Evolutionary conservation across 2,329 filamentous ascomycete genomes (phyloP).

Genomic region (Paecilomyces variotii): DNA sequence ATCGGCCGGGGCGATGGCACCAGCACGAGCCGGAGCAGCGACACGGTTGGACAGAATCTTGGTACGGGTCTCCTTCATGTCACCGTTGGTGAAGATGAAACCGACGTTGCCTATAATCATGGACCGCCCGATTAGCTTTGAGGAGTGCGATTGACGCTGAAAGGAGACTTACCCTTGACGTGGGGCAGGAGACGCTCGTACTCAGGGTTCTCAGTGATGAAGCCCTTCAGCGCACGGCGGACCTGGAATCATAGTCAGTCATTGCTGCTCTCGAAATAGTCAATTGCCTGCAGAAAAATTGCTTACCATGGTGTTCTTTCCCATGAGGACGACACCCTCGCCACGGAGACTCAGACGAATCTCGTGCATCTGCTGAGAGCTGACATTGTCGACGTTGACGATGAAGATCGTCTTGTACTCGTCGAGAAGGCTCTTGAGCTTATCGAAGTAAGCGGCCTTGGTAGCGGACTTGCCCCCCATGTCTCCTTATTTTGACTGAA

Average conservation of each 20-base stretch:
- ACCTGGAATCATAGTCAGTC: constrained; percentile 46
- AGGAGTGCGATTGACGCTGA: not conserved
- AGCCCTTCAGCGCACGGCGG: constrained; percentile 94
- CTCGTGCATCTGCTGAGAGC: constrained; percentile 99
- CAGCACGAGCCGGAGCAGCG: constrained; percentile 93
- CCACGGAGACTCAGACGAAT: constrained; percentile 87
- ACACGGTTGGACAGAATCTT: constrained; percentile 97
- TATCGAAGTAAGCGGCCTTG: constrained; percentile 98
- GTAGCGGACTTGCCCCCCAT: constrained; percentile 95
- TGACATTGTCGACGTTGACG: constrained; percentile 98
- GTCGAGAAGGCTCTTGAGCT: constrained; percentile 96
- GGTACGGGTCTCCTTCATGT: constrained; percentile 86
- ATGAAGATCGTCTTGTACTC: constrained; percentile 98
- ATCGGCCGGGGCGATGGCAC: constrained; percentile 87
- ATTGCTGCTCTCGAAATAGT: constrained; percentile 2
- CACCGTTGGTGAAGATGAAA: constrained; percentile 98
- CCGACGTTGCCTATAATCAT: constrained; percentile 67
- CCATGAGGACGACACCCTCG: constrained; percentile 94
- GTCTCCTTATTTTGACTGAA: constrained; percentile 81
- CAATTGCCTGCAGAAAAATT: constrained; percentile 2
- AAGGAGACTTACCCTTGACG: constrained; percentile 59
- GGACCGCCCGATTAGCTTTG: not conserved
- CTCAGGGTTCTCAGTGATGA: constrained; percentile 82
- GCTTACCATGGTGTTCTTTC: constrained; percentile 99
- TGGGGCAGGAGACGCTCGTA: constrained; percentile 95